phyloP scores from a whole-genome alignment of 2,329 filamentous ascomycete species.

The Microcyclospora tardicrescens region DNA sequence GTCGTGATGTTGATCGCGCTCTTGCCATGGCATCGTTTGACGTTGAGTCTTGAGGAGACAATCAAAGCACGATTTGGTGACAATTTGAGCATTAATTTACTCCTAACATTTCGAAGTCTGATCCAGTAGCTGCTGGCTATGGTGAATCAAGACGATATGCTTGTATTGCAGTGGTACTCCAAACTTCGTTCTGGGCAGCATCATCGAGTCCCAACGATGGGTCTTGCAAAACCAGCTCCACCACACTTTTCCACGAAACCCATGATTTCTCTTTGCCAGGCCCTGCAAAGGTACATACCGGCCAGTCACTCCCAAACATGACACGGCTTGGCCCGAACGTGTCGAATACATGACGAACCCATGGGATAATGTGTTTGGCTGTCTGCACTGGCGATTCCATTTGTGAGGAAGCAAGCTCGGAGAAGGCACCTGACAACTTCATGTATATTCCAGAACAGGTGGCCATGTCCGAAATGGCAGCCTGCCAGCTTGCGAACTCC shows the following conservation, averaged over 20 bases:
- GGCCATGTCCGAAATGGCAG: constrained; percentile 54
- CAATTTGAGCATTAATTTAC: too few relatives aligned
- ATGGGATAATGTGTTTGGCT: constrained; percentile 49
- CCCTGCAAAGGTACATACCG: constrained; percentile 64
- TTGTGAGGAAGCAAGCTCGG: constrained; percentile 52
- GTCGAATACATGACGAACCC: constrained; percentile 58
- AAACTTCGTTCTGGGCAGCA: constrained; percentile 53
- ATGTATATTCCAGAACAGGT: constrained; percentile 59
- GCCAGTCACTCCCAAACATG: constrained; percentile 93
- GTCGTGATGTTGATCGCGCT: constrained; percentile 1
- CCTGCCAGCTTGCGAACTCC: constrained; percentile 56
- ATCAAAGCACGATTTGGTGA: too few relatives aligned
- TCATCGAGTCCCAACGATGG: constrained; percentile 36
- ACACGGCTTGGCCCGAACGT: constrained; percentile 59
- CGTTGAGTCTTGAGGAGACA: background rate
- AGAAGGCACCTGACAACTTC: constrained; percentile 81
- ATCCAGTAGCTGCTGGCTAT: too few relatives aligned
- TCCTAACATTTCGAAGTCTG: too few relatives aligned
- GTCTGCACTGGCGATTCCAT: constrained; percentile 37
- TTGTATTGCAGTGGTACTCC: constrained; percentile 56
- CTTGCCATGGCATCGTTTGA: constrained; percentile 2
- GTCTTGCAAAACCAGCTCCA: constrained; percentile 48
- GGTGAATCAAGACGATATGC: constrained; percentile 43
- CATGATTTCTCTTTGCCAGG: constrained; percentile 49
- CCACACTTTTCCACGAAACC: constrained; percentile 60